These are phyloP conservation scores for Arthrobotrys entomopaga DNA, from an alignment of 2,329 filamentous ascomycete species.

Conservation along the genomic window DNA sequence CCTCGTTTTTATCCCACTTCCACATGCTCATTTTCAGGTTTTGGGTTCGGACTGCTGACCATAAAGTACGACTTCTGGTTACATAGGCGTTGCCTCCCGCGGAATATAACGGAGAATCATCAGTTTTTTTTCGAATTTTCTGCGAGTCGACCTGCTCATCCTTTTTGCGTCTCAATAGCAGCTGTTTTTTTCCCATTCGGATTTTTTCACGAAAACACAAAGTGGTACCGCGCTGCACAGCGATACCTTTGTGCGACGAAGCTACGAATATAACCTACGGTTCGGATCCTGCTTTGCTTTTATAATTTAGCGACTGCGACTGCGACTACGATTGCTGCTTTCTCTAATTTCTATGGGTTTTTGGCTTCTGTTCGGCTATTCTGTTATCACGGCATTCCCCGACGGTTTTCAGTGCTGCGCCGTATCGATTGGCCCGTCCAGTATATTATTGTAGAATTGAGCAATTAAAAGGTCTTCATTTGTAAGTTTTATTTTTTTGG, in stretches of 20 bases:
- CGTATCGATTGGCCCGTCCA: neutral
- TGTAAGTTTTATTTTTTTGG: neutral
- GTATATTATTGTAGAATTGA: neutral
- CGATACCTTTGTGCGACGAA: constrained; percentile 39
- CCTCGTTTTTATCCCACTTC: constrained; percentile 5
- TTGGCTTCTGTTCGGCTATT: neutral
- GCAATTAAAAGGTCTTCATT: neutral
- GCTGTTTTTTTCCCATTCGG: neutral
- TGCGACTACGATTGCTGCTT: neutral
- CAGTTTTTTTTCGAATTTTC: constrained; percentile 21
- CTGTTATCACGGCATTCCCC: neutral
- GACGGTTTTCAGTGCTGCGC: neutral
- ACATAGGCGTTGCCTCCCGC: constrained; percentile 31
- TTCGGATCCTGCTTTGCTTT: neutral
- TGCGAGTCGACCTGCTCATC: constrained; percentile 6
- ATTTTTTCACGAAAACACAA: constrained; percentile 37
- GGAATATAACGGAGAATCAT: constrained; percentile 6
- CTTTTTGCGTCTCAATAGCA: neutral
- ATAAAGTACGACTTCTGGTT: neutral
- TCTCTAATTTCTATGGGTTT: neutral
- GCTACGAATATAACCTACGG: constrained; percentile 33
- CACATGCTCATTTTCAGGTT: constrained; percentile 21
- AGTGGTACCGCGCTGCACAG: constrained; percentile 1
- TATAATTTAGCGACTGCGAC: constrained; percentile 11
- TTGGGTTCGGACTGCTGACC: constrained; percentile 24